Percentiles rank a stretch among this genome's conserved stretches.
Conservation (phyloP, 352 stramenopile genomes). For the Phytophthora citrophthora region DNA sequence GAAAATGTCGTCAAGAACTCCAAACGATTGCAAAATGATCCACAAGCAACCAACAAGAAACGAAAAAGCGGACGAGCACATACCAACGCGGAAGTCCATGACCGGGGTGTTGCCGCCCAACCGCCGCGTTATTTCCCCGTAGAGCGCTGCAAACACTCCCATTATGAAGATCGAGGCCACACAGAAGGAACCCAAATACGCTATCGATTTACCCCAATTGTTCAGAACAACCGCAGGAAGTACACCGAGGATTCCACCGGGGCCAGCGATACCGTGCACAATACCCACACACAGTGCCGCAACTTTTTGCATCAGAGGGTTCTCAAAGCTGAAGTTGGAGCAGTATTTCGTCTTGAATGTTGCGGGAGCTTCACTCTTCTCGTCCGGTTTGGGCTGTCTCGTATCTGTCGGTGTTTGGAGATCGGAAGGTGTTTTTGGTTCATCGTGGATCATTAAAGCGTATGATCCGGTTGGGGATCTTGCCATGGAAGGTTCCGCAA, state of each 20-base stretch:
- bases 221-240: slow-evolving; percentile 61
- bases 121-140: slow-evolving; percentile 68
- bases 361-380: background rate
- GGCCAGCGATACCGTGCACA: slow-evolving; percentile 81
- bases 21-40: slow-evolving; percentile 66
- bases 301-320: slow-evolving; percentile 54
- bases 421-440: background rate
- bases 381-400: background rate
- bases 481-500: background rate
- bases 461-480: slow-evolving; percentile 8
- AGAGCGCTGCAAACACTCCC: slow-evolving; percentile 82
- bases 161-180: slow-evolving; percentile 87
- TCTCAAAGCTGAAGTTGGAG: slow-evolving; percentile 46
- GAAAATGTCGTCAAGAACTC: slow-evolving; percentile 69
- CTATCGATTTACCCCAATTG: slow-evolving; percentile 44
- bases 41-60: slow-evolving; percentile 67
- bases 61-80: slow-evolving; percentile 61
- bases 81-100: slow-evolving; percentile 51
- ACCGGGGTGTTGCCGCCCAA: slow-evolving; percentile 28
- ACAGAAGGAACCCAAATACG: slow-evolving; percentile 90
- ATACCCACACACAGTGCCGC: slow-evolving; percentile 84
- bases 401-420: background rate
- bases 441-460: slow-evolving; percentile 11
- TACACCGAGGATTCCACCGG: slow-evolving; percentile 77
- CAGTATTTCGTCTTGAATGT: slow-evolving; percentile 35